Conservation (phyloP, 148 eudicot genomes). For the Chenopodium berlandieri region DNA sequence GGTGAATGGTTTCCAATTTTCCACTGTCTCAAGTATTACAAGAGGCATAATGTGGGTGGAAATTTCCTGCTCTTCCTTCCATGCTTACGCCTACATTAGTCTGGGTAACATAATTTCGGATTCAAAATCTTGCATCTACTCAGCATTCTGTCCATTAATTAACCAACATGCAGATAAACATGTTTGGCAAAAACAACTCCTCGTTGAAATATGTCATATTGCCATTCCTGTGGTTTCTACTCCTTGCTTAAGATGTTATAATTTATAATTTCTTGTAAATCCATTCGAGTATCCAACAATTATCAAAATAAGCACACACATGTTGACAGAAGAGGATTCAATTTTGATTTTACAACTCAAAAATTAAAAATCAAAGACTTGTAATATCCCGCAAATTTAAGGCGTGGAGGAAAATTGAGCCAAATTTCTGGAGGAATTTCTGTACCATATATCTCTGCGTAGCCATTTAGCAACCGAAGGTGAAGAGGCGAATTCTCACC, state of each 20-base stretch:
- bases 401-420: slow-evolving; percentile 82
- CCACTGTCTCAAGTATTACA: neutral
- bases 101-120: neutral
- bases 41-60: neutral
- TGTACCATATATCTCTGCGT: slow-evolving; percentile 89
- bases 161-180: neutral
- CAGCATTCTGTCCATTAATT: neutral
- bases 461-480: slow-evolving; percentile 58
- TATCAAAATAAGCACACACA: too few species aligned
- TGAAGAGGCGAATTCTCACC: slow-evolving; percentile 59
- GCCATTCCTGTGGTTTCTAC: too few species aligned
- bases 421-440: slow-evolving; percentile 87
- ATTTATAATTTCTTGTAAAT: too few species aligned
- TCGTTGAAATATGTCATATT: neutral
- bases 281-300: too few species aligned
- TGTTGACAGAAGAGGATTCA: too few species aligned
- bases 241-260: too few species aligned
- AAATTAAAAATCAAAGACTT: neutral
- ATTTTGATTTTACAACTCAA: neutral
- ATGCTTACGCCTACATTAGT: neutral
- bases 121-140: neutral
- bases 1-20: neutral
- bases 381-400: slow-evolving; percentile 73
- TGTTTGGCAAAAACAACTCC: neutral
- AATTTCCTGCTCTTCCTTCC: neutral